A percentile compares a stretch with the other conserved stretches of the same genome.
Evolutionary conservation across 345 rosid species (phyloP).

Genomic region (Psidium friedrichsthalianum): DNA sequence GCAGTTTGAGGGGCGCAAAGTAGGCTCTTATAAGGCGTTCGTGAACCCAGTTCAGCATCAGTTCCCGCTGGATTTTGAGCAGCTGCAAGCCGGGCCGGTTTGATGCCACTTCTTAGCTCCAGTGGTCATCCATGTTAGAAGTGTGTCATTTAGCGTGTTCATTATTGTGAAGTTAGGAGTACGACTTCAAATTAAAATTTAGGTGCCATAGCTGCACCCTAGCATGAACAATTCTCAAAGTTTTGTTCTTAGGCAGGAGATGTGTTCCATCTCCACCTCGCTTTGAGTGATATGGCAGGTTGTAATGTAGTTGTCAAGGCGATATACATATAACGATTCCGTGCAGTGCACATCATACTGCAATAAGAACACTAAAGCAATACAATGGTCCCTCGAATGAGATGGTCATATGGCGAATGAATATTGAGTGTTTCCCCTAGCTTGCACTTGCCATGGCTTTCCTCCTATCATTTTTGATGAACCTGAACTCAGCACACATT

Average conservation of each 20-base stretch:
- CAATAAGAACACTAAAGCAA: neutral
- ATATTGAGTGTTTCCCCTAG: neutral
- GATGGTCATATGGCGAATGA: neutral
- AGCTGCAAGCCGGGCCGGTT: neutral
- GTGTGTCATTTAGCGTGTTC: neutral
- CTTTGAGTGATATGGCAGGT: neutral
- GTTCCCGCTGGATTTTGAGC: constrained; percentile 6
- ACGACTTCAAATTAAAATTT: neutral
- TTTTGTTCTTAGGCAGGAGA: neutral
- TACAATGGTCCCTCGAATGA: neutral
- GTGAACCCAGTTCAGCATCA: neutral
- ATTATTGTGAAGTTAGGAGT: neutral
- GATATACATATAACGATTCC: neutral
- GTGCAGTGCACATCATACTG: neutral
- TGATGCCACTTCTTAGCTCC: constrained; percentile 6
- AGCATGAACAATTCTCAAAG: neutral
- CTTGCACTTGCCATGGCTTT: neutral
- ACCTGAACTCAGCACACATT: neutral
- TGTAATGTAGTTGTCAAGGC: neutral
- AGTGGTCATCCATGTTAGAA: neutral
- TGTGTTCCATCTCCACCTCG: neutral
- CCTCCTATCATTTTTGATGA: neutral
- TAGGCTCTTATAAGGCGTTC: neutral
- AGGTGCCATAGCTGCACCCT: neutral
- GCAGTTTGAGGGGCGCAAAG: neutral